phyloP scores from a whole-genome alignment of 495 filamentous ascomycete genomes.

The Gamarada debralockiae region DNA sequence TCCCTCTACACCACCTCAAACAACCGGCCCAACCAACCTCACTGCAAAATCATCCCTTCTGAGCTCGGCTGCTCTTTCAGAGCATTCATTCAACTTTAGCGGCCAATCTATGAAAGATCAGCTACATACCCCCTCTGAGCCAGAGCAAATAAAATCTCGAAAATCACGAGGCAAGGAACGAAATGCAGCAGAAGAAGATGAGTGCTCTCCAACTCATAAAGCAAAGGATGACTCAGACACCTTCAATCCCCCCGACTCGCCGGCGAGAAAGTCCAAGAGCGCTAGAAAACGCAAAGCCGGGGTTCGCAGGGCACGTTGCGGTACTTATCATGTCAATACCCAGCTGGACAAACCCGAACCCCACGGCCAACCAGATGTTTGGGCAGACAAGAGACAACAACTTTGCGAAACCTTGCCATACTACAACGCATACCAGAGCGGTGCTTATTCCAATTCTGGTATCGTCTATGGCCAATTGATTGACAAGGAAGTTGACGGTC shows the following conservation, averaged over 20 bases:
- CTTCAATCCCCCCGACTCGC: too few species aligned
- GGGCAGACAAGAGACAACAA: slow-evolving; percentile 57
- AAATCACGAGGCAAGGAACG: too few species aligned
- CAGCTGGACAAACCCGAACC: slow-evolving; percentile 30
- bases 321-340: slow-evolving; percentile 5
- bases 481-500: slow-evolving; percentile 49
- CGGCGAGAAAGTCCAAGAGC: background rate
- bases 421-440: slow-evolving; percentile 60
- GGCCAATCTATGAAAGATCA: too few species aligned
- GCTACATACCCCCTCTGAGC: too few species aligned
- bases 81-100: too few species aligned
- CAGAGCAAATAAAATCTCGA: too few species aligned
- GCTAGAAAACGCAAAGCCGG: background rate
- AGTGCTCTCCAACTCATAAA: background rate
- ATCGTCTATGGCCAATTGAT: slow-evolving; percentile 56
- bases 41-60: too few species aligned
- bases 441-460: slow-evolving; percentile 44
- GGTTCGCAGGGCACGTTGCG: background rate
- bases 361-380: slow-evolving; percentile 45
- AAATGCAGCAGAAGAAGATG: background rate
- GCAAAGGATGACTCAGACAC: too few species aligned
- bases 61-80: too few species aligned
- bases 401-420: slow-evolving; percentile 67
- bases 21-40: too few species aligned
- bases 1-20: too few species aligned